Percentiles rank a stretch among this genome's conserved stretches.
Conservation (phyloP, 2,329 filamentous ascomycete genomes). For the Trichoderma sp. region DNA sequence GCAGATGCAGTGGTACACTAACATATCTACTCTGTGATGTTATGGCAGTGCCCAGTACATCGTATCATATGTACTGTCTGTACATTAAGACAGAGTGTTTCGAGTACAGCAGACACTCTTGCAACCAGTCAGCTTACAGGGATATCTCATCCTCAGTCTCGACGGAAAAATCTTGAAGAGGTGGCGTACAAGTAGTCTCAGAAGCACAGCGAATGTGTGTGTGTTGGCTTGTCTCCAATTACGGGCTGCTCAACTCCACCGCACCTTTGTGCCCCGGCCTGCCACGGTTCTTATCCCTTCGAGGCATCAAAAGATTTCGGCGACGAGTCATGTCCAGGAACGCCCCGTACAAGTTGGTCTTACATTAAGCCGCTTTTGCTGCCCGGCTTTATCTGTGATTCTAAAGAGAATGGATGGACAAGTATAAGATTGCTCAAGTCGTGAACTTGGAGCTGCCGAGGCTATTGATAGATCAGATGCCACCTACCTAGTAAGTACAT, state of each 20-base stretch:
- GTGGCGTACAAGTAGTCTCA: neutral
- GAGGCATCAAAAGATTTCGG: neutral
- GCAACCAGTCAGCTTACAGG: neutral
- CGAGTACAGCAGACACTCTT: neutral
- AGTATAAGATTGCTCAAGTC: neutral
- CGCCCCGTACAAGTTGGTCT: neutral
- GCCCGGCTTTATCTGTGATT: neutral
- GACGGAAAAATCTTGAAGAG: neutral
- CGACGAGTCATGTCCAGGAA: constrained; percentile 18
- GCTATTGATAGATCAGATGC: neutral
- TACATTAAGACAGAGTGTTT: neutral
- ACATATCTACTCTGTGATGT: neutral
- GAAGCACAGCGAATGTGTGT: neutral
- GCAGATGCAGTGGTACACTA: neutral
- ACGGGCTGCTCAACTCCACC: constrained; percentile 21
- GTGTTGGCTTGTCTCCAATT: neutral
- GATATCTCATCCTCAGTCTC: neutral
- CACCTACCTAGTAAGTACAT: neutral
- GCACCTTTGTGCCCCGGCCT: neutral
- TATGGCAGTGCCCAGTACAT: neutral
- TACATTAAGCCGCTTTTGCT: neutral
- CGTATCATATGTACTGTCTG: neutral
- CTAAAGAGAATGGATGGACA: neutral
- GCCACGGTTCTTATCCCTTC: neutral
- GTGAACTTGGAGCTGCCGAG: neutral